These are phyloP conservation scores for Gamarada debralockiae DNA, from an alignment of 495 filamentous ascomycete genomes.

Conservation along the genomic window DNA sequence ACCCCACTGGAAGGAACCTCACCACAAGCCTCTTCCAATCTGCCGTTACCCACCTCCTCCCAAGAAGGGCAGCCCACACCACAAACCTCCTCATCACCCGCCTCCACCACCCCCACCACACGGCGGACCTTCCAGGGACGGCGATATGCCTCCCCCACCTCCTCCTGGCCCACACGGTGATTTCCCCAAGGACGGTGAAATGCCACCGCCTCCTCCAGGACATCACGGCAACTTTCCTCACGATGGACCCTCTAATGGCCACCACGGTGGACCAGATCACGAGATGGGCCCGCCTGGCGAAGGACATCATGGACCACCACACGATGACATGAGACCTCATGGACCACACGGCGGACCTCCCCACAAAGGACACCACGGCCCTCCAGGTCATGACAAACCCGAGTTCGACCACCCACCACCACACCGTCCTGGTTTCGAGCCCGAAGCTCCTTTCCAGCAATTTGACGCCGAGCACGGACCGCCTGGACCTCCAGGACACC, in stretches of 20 bases:
- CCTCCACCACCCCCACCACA: too few species aligned
- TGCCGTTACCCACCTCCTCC: conserved; percentile 18
- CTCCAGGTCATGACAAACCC: neutral
- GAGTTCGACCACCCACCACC: too few species aligned
- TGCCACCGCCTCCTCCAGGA: too few species aligned
- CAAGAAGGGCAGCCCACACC: neutral
- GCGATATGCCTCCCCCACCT: too few species aligned
- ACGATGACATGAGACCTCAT: neutral
- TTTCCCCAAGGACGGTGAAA: too few species aligned
- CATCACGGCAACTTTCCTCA: neutral
- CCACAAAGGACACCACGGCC: neutral
- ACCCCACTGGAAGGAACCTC: conserved; percentile 12
- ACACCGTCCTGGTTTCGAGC: neutral
- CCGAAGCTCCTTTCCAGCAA: neutral
- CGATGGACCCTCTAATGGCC: neutral
- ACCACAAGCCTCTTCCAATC: conserved; percentile 13
- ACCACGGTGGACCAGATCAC: neutral
- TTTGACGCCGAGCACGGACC: neutral
- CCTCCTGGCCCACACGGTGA: too few species aligned
- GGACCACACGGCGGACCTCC: neutral
- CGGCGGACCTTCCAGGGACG: too few species aligned
- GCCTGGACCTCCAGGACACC: conserved; percentile 2
- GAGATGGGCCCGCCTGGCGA: neutral
- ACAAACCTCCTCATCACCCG: neutral
- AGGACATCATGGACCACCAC: neutral